Base-by-base conservation (phyloP, 768 basidiomycete genomes). In the Lactarius psammicola region DNA sequence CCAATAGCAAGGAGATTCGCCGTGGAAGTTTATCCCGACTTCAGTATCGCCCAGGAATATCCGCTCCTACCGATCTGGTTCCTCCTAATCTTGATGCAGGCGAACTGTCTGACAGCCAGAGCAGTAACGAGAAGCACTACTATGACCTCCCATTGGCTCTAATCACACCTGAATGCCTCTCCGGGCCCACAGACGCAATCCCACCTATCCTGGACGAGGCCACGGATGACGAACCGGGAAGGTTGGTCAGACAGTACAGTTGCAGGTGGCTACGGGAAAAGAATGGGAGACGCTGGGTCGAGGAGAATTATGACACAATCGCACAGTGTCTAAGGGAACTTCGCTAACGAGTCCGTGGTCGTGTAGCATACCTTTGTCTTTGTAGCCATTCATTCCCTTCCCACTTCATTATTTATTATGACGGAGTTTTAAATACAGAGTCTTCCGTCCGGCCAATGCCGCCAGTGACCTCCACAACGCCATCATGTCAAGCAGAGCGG, bases 401-500 rank as follows among this genome's bases (percentile, higher is more conserved):
- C n/a, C n/a, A n/a, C n/a, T n/a, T n/a, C n/a, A n/a, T n/a, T n/a
- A n/a, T n/a, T n/a, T 42, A 42, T 23, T 23, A 20, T 18, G 11
- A 51, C 44, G 38, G 60, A 61, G 60, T 51, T 49, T 49, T 31
- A 51, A 64, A 38, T 8, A 3, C 5, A 3, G n/a, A 33, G 20
- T 26, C 0, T 51, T 26, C 11, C 2, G 13, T 15, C 26, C 49
- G 49, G 49, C 0, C 4, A 51, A 4, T 15, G 49, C 23, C 49
- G 49, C 2, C 0, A 23, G 51, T 17, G 72, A 13, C 67, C 70
- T 13, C 49, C 51, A 42, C 33, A 44, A 51, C 40, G 73, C 77
- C 76, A 81, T 74, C 72, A 89, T 90, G 86, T 88, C 87, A 57
- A 84, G 86, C 78, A 83, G 85, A 81, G 89, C 89, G 62, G 92